phyloP scores from a whole-genome alignment of 169 alveolate species.

The Eimeria acervulina region DNA sequence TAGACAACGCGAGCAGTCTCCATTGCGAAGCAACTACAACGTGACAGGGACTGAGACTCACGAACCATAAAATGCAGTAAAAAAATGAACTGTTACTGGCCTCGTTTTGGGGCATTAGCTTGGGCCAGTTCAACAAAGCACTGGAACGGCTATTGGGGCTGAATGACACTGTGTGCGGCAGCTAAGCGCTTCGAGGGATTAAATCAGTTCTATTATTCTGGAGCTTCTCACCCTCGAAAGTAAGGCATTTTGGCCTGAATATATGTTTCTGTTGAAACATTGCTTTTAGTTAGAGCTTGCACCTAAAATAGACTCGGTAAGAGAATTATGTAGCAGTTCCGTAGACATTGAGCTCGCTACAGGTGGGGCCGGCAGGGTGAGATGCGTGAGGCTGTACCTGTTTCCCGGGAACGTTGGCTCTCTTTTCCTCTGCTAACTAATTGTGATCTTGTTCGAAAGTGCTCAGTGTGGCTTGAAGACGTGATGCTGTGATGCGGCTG shows the following conservation, averaged over 20 bases:
- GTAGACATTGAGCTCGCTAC: slow-evolving; percentile 54
- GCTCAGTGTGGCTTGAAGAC: not conserved
- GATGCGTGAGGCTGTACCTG: slow-evolving; percentile 49
- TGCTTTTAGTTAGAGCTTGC: slow-evolving; percentile 5
- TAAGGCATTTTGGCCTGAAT: not conserved
- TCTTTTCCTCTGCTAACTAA: not conserved
- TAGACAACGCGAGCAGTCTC: not conserved
- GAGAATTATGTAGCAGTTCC: not conserved
- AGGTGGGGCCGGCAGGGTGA: slow-evolving; percentile 77
- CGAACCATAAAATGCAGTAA: not conserved
- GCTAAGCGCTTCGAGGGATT: not conserved
- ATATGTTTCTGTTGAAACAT: not conserved
- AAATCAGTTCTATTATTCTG: not conserved
- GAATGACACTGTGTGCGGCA: slow-evolving; percentile 7
- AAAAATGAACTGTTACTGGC: not conserved
- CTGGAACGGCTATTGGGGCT: slow-evolving; percentile 44
- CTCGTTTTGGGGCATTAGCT: not conserved
- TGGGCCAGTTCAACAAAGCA: not conserved
- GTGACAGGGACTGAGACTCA: not conserved
- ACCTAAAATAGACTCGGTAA: slow-evolving; percentile 18
- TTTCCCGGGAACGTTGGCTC: not conserved
- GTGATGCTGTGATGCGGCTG: slow-evolving; percentile 28
- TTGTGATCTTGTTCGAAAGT: not conserved
- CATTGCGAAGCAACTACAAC: not conserved
- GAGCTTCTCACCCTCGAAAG: not conserved